These are phyloP conservation scores for Diaporthe destruens DNA, from an alignment of 2,329 filamentous ascomycete species.

Conservation along the genomic window DNA sequence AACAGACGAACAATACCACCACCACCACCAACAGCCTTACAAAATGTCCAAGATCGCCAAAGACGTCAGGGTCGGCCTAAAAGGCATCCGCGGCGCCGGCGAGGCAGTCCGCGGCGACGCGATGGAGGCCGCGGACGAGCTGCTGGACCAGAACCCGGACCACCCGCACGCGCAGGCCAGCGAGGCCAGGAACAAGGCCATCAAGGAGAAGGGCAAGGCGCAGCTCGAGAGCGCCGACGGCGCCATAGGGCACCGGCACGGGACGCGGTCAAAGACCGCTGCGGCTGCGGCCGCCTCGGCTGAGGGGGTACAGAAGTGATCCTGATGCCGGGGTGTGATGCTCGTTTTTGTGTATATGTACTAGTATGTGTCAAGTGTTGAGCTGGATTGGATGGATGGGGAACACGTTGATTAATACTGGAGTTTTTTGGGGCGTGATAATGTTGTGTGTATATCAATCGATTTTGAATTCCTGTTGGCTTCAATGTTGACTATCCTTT, in stretches of 20 bases:
- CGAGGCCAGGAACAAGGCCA: constrained; percentile 47
- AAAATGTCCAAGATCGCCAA: constrained; percentile 49
- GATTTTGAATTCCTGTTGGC: no score
- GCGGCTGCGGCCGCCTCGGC: neutral
- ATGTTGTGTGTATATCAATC: neutral
- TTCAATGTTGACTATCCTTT: no score
- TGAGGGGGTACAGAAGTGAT: neutral
- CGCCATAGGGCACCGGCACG: constrained; percentile 47
- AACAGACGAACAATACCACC: neutral
- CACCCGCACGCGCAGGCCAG: constrained; percentile 46
- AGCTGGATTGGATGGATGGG: no score
- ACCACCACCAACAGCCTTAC: no score
- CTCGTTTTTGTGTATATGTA: neutral
- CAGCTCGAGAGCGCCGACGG: constrained; percentile 50
- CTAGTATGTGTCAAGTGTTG: neutral
- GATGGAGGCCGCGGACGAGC: constrained; percentile 48
- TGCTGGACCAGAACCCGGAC: constrained; percentile 47
- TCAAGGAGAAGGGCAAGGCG: constrained; percentile 52
- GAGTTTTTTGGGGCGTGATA: neutral
- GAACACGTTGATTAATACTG: neutral
- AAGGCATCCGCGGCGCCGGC: constrained; percentile 50
- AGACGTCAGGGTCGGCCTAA: constrained; percentile 50
- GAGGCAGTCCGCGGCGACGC: constrained; percentile 49
- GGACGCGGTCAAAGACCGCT: neutral
- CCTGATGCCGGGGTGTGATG: neutral